These are phyloP conservation scores for Podospora pseudoanserina DNA, from an alignment of 495 filamentous ascomycete species.

Conservation along the genomic window DNA sequence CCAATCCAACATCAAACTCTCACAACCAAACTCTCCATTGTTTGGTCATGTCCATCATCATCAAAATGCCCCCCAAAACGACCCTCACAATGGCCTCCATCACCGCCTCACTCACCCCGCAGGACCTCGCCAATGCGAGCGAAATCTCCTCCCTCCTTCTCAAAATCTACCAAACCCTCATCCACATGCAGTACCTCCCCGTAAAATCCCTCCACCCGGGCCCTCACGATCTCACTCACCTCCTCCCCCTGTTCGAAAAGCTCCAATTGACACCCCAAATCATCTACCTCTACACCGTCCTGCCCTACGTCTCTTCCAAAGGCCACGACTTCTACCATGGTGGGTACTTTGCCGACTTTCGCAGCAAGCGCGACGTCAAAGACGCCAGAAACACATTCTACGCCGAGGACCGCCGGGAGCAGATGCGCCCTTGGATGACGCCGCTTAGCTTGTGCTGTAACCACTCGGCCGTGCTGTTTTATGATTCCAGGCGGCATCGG, in stretches of 20 bases:
- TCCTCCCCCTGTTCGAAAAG: constrained; percentile 14
- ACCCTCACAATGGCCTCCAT: neutral
- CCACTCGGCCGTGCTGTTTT: constrained; percentile 19
- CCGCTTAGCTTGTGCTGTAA: constrained; percentile 12
- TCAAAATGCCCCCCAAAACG: neutral
- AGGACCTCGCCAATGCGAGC: constrained; percentile 14
- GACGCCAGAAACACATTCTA: constrained; percentile 8
- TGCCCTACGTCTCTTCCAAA: constrained; percentile 20
- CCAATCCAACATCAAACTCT: too few species aligned
- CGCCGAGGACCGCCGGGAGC: neutral
- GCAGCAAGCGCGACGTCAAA: neutral
- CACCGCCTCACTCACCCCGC: constrained; percentile 3
- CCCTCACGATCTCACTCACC: constrained; percentile 20
- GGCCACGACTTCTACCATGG: neutral
- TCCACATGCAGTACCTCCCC: constrained; percentile 16
- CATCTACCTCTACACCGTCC: constrained; percentile 27
- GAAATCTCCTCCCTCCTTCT: constrained; percentile 18
- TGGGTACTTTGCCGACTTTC: constrained; percentile 14
- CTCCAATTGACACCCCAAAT: constrained; percentile 17
- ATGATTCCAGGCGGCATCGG: constrained; percentile 20
- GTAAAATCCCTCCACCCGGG: constrained; percentile 10
- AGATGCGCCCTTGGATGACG: constrained; percentile 16
- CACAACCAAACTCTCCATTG: too few species aligned
- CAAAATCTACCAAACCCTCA: constrained; percentile 21
- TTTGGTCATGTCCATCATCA: neutral